A percentile compares a stretch with the other conserved stretches of the same genome.
phyloP scores from a whole-genome alignment of 805 yeast genomes.

The Saccharomyces mikatae region DNA sequence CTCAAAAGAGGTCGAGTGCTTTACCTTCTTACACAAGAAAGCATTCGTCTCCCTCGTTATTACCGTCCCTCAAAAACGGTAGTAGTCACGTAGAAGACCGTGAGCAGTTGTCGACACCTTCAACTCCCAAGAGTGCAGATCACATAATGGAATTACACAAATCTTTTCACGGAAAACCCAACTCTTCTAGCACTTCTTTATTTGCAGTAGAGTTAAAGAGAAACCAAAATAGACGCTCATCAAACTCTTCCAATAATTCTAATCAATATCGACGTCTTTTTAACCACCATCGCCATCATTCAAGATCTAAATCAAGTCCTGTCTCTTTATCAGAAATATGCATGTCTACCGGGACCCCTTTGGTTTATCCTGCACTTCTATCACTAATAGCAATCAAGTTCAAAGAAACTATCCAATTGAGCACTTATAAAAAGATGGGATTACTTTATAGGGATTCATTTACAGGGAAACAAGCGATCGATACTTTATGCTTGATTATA shows the following conservation, averaged over 20 bases:
- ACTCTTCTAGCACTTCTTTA: constrained; percentile 15
- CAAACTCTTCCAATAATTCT: constrained; percentile 6
- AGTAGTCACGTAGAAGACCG: not conserved
- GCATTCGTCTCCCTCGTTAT: not conserved
- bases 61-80: not conserved
- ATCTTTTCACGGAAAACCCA: not conserved
- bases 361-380: constrained; percentile 81
- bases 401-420: constrained; percentile 59
- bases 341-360: constrained; percentile 33
- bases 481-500: constrained; percentile 74
- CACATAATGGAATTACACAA: not conserved
- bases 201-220: constrained; percentile 26
- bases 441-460: constrained; percentile 87
- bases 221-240: constrained; percentile 18
- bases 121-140: not conserved
- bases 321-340: not conserved
- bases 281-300: not conserved
- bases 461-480: constrained; percentile 91
- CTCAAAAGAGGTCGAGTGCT: not conserved
- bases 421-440: constrained; percentile 86
- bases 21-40: not conserved
- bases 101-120: not conserved
- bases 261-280: constrained; percentile 1
- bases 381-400: constrained; percentile 78
- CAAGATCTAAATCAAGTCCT: not conserved